Percentiles rank a stretch among this genome's conserved stretches.
Evolutionary conservation across 2,329 filamentous ascomycete genomes (phyloP).

Genomic region (Fusarium concolor): DNA sequence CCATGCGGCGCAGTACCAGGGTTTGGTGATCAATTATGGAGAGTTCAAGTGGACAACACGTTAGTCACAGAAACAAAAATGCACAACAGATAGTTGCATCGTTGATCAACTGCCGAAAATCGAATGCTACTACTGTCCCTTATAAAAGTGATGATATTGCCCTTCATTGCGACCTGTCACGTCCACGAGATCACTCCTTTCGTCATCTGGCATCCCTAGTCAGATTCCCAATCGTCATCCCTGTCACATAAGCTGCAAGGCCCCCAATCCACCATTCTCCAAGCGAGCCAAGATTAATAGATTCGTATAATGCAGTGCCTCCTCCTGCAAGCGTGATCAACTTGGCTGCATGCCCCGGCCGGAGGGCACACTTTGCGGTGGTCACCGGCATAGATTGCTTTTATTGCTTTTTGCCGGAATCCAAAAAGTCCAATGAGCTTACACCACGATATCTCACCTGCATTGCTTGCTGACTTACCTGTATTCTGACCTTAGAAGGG

Average conservation of each 20-base stretch:
- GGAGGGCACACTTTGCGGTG: neutral
- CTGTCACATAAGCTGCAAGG: slow-evolving; percentile 2
- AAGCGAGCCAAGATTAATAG: neutral
- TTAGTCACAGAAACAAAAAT: neutral
- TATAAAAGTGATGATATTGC: neutral
- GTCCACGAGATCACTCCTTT: neutral
- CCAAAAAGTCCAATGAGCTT: slow-evolving; percentile 3
- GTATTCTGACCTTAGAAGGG: neutral
- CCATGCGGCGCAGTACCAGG: neutral
- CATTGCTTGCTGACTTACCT: neutral
- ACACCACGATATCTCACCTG: slow-evolving; percentile 20
- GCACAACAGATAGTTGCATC: neutral
- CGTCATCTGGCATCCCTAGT: slow-evolving; percentile 16
- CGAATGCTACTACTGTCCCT: neutral
- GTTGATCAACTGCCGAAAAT: neutral
- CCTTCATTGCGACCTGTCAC: neutral
- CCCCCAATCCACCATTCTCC: neutral
- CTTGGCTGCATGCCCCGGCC: neutral
- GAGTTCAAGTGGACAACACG: neutral
- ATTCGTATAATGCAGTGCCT: neutral
- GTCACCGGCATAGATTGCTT: neutral
- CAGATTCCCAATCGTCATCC: neutral
- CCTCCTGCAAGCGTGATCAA: no score
- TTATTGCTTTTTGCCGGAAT: neutral
- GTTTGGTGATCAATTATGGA: neutral